Evolutionary conservation across 139 green algal genomes (phyloP).

Genomic region (Chlamydomonas schloesseri): DNA sequence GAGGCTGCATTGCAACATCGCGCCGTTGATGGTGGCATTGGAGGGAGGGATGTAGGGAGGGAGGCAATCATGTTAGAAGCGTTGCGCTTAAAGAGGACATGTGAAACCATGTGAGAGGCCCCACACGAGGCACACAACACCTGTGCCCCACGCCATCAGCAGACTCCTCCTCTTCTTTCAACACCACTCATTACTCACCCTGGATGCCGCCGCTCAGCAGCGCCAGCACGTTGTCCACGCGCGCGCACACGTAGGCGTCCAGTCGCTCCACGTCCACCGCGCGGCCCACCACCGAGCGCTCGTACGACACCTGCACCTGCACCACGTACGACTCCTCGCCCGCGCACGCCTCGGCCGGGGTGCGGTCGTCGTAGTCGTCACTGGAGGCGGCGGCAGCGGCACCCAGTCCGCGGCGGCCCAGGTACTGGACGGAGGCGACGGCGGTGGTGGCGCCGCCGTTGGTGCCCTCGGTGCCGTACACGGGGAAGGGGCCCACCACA

Average conservation of each 20-base stretch:
- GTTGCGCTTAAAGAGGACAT: background rate
- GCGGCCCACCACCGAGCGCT: background rate
- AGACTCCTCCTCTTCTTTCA: no score
- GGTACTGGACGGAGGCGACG: no score
- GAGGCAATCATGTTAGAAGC: no score
- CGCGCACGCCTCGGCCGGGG: background rate
- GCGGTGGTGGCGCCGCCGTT: no score
- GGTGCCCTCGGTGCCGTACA: no score
- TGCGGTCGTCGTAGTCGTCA: background rate
- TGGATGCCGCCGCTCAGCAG: background rate
- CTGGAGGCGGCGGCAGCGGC: no score
- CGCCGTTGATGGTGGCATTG: no score
- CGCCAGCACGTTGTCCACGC: background rate
- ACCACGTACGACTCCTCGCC: background rate
- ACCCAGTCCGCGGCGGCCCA: no score
- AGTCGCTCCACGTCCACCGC: background rate
- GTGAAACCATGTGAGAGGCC: no score
- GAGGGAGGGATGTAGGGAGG: background rate
- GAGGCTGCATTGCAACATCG: no score
- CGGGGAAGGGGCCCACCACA: constrained; percentile 6
- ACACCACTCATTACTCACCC: background rate
- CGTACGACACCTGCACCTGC: constrained; percentile 4
- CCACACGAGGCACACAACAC: background rate
- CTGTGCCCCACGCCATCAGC: no score
- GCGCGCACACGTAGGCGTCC: constrained; percentile 17